Conservation (phyloP, 345 rosid genomes). For the Eucalyptus victrix region DNA sequence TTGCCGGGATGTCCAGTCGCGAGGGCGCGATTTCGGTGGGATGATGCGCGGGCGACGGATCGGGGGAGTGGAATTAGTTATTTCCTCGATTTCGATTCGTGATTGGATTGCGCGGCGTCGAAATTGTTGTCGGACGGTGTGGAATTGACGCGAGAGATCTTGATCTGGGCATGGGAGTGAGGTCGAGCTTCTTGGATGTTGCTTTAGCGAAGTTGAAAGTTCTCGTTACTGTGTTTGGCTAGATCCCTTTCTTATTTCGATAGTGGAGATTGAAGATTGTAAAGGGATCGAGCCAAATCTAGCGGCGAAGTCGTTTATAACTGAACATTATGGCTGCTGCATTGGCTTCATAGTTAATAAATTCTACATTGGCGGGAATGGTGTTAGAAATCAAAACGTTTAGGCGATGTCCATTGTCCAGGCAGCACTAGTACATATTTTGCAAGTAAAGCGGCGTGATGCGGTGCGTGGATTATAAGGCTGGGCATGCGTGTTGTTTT, state of each 20-base stretch:
- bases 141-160: not conserved
- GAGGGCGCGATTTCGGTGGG: not conserved
- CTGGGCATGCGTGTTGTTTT: not conserved
- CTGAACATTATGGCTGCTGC: not conserved
- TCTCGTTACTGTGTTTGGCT: not conserved
- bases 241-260: not conserved
- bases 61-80: not conserved
- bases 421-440: not conserved
- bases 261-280: not conserved
- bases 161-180: not conserved
- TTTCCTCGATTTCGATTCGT: not conserved
- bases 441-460: not conserved
- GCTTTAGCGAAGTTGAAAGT: not conserved
- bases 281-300: not conserved
- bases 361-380: not conserved
- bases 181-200: not conserved
- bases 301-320: not conserved
- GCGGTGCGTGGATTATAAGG: not conserved
- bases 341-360: not conserved
- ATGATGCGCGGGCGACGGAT: not conserved
- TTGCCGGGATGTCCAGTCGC: not conserved
- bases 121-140: not conserved
- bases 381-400: not conserved
- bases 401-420: not conserved
- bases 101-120: not conserved